Conservation (phyloP, 2,329 filamentous ascomycete genomes). For the Elsinoe arachidis region DNA sequence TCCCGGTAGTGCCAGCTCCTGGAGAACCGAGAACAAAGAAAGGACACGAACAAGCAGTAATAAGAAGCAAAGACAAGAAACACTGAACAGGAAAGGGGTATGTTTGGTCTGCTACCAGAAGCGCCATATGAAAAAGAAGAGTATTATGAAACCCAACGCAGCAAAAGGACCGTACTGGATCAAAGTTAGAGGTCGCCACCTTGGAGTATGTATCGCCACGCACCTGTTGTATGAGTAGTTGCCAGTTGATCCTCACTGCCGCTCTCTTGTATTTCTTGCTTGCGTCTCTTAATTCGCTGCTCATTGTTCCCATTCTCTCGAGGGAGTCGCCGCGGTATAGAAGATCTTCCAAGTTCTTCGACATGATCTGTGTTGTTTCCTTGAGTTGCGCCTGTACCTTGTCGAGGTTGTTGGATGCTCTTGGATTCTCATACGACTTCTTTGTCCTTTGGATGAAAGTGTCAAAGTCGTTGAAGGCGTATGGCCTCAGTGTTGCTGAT, state of each 20-base stretch:
- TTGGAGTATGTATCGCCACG: conserved; percentile 20
- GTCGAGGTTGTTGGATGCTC: conserved; percentile 85
- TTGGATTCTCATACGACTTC: conserved; percentile 85
- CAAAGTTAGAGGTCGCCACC: conserved; percentile 20
- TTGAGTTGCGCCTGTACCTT: conserved; percentile 94
- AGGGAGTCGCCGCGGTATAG: conserved; percentile 89
- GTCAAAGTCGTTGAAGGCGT: conserved; percentile 97
- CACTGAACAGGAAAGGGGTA: background rate
- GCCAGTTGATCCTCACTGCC: conserved; percentile 96
- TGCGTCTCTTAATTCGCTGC: conserved; percentile 76
- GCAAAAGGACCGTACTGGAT: conserved; percentile 76
- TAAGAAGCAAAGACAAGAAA: background rate
- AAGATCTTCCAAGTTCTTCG: conserved; percentile 98
- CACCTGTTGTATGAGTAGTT: conserved; percentile 82
- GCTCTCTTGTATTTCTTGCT: conserved; percentile 89
- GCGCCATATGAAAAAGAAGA: conserved; percentile 84
- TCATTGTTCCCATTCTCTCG: conserved; percentile 95
- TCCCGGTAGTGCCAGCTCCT: no score
- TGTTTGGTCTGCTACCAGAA: conserved; percentile 57
- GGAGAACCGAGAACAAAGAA: background rate
- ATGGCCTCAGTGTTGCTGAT: conserved; percentile 69
- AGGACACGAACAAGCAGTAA: background rate
- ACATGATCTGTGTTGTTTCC: conserved; percentile 99
- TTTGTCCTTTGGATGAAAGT: conserved; percentile 91
- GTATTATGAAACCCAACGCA: conserved; percentile 68